Base-by-base conservation (phyloP, 148 eudicot genomes). In the Cornus kousa region DNA sequence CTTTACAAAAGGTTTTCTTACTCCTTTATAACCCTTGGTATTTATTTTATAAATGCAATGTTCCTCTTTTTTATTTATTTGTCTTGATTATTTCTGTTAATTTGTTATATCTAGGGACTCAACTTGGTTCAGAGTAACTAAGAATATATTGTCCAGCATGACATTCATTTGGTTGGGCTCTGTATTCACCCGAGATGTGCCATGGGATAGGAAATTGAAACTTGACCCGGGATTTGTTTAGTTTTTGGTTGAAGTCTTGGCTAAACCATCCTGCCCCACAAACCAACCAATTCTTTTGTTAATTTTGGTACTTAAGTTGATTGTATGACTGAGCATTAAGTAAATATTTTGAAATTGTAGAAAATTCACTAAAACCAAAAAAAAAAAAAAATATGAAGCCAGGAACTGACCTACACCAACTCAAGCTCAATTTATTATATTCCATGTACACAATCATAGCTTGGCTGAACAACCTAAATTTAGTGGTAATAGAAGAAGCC, bases 1-100 rank as follows among this genome's bases (percentile, higher is more conserved):
- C 98, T 77, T 86, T 96, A 67, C 85, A 82, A 79, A 89, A 92
- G 99, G 99, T 96, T 65, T 17, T 31, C 75, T 67, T 67, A 66
- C n/a, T 39, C 72, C 67, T 19, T 35, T 14, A 32, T 53, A n/a
- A 40, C 39, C 28, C 28, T 57, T 57, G 64, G 64, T 57, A 14
- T 75, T 70, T 71, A 5, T 75, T 59, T 50, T 67, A 33, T 75
- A 19, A 31, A 60, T 75, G 32, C 40, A 12, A 24, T 0, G 1
- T 67, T 22, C 7, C 55, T 68, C 20, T 46, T 72, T 43, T 43
- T 43, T 43, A 43, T 43, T 43, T 43, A 35, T 43, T 43, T 28
- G 28, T 43, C 48, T 43, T 43, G 6, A 9, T 43, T 12, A 53
- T 53, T 53, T 53, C 59, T 53, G 59, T 53, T 12, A 11, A 14